Conservation (phyloP, 305 asterid species). For the Fraxinus paxiana region DNA sequence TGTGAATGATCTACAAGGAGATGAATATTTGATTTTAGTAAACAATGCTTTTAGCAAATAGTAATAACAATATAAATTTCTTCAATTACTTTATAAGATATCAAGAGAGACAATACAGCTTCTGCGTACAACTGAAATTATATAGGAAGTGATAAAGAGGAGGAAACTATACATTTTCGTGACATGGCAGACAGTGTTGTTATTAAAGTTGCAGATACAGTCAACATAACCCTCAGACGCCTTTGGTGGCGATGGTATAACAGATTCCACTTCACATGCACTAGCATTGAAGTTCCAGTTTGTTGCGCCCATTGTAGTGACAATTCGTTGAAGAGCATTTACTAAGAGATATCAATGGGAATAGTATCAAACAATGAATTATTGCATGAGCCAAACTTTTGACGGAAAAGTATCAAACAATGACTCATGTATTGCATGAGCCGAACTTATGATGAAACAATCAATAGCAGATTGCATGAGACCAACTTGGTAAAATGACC, state of each 20-base stretch:
- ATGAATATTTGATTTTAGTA: neutral
- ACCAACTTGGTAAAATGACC: neutral
- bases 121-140: neutral
- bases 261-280: conserved; percentile 50
- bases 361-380: neutral
- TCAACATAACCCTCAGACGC: conserved; percentile 47
- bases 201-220: conserved; percentile 50
- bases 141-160: conserved; percentile 8
- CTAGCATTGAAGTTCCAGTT: conserved; percentile 61
- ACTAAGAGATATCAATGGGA: conserved; percentile 30
- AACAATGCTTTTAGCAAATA: neutral
- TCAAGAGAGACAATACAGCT: neutral
- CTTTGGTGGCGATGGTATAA: conserved; percentile 36
- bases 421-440: neutral
- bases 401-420: neutral
- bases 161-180: conserved; percentile 43
- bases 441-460: neutral
- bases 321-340: conserved; percentile 63
- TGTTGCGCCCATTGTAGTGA: conserved; percentile 66
- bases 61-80: neutral
- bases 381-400: neutral
- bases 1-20: neutral
- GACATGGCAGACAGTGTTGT: conserved; percentile 61
- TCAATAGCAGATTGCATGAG: neutral
- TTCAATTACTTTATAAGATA: neutral